Evolutionary conservation across 768 basidiomycete genomes (phyloP), one percentile per base, ranked within the genome.

Genomic region (Sarcodon aspratus): DNA sequence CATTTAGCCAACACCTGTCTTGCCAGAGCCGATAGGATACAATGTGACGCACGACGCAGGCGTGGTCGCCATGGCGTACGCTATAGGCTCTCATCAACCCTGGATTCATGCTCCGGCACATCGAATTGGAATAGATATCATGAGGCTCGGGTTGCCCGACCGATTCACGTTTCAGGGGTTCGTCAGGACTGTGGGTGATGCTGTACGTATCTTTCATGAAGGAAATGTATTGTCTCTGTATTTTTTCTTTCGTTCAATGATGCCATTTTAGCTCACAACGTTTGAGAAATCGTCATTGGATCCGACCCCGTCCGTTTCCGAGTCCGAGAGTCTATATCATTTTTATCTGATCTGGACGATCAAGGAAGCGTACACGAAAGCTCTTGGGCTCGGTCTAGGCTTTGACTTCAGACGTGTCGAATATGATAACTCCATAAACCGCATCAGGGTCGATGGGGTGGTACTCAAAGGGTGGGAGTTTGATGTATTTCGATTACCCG

Each of bases 351-450:
- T 89, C 54, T 93, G 90, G 90, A 91, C 91, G 7, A 65, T 88
- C 60, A 94, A 94, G 64, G 90, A 94, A 62, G 89, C 91, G 3
- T 92, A 91, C 62, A 89, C 86, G 6, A 94, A 93, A 65, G 86
- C 88, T 2, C 71, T 92, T 33, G 91, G 91, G 0, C 60, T 84
- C 33, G 90, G 90, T 0, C 74, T 93, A 11, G 82, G 87, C 1
- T 90, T 90, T 59, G 84, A 91, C 55, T 85, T 91, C 64, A 70
- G 69, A 18, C 76, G 87, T 17, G 75, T 92, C 51, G 79, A 88
- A 59, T 89, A 80, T 62, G 72, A 86, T 57, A 69, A 80, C 8
- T 59, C 59, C 17, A 57, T 68, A 31, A 73, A 76, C 50, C 51
- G 63, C 6, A 67, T 90, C 27, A 70, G 68, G 21, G 73, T 90